phyloP scores from a whole-genome alignment of 805 yeast genomes.

The Kodamaea kaohsiungensis region DNA sequence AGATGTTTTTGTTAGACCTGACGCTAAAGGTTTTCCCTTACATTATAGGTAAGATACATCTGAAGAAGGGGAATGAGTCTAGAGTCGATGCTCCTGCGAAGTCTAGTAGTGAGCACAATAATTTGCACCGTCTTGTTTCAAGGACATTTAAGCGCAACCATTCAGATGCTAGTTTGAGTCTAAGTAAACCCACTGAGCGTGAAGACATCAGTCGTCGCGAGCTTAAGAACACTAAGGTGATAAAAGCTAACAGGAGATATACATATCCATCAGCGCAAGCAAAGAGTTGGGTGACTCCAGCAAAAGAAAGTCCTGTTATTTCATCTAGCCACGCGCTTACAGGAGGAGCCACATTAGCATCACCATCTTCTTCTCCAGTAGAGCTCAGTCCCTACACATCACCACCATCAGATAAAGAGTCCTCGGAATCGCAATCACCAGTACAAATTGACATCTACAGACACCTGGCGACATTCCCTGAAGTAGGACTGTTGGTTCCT shows the following conservation, averaged over 20 bases:
- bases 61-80: neutral
- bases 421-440: neutral
- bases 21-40: constrained; percentile 3
- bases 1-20: constrained; percentile 4
- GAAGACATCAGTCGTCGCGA: neutral
- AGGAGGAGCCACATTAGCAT: neutral
- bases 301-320: neutral
- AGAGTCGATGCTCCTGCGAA: neutral
- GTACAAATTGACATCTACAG: neutral
- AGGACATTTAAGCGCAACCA: constrained; percentile 3
- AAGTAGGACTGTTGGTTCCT: neutral
- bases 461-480: neutral
- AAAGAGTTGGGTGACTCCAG: neutral
- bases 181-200: neutral
- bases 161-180: constrained; percentile 3
- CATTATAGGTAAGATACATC: neutral
- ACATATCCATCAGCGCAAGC: constrained; percentile 1
- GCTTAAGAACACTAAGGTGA: neutral
- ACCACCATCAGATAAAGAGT: neutral
- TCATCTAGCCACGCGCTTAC: constrained; percentile 7
- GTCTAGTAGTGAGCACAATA: constrained; percentile 2
- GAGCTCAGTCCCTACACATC: neutral
- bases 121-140: constrained; percentile 3
- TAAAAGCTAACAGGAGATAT: neutral
- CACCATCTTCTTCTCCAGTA: neutral